Evolutionary conservation across 2,329 filamentous ascomycete genomes (phyloP).

Genomic region (Trichoderma harzianum): DNA sequence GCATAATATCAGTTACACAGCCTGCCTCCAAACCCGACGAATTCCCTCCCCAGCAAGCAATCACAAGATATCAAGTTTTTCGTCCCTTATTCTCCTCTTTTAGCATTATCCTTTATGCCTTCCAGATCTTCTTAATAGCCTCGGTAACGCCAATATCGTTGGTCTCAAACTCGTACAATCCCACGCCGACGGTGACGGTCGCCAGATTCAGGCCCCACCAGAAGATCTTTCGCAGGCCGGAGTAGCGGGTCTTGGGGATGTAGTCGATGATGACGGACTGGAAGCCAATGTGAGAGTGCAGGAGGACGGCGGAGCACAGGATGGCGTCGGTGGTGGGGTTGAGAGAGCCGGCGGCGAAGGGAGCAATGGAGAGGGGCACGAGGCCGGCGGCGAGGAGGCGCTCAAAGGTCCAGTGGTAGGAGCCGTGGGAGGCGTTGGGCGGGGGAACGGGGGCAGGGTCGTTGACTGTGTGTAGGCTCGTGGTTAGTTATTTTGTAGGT

Average conservation of each 20-base stretch:
- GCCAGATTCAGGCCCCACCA: constrained; percentile 76
- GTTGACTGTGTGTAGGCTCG: constrained; percentile 63
- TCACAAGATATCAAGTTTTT: background rate
- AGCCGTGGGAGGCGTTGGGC: constrained; percentile 75
- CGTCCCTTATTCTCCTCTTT: constrained; percentile 20
- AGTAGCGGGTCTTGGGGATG: constrained; percentile 69
- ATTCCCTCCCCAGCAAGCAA: background rate
- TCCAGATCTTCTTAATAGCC: constrained; percentile 85
- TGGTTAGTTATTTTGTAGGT: background rate
- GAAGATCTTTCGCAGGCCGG: constrained; percentile 62
- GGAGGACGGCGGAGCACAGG: constrained; percentile 75
- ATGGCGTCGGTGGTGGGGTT: constrained; percentile 86
- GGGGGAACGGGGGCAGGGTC: constrained; percentile 75
- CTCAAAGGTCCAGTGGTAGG: constrained; percentile 99
- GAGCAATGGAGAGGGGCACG: constrained; percentile 81
- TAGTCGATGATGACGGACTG: constrained; percentile 90
- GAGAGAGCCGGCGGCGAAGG: constrained; percentile 86
- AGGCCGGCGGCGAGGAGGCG: constrained; percentile 76
- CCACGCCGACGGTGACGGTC: constrained; percentile 78
- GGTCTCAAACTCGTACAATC: constrained; percentile 97
- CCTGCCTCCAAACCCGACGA: background rate
- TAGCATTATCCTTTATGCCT: constrained; percentile 49
- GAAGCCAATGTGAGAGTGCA: constrained; percentile 96
- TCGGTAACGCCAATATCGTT: constrained; percentile 95
- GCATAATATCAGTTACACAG: constrained; percentile 7